Base-by-base conservation (phyloP, 78 protist species). In the Dictyostelium capitatum region DNA sequence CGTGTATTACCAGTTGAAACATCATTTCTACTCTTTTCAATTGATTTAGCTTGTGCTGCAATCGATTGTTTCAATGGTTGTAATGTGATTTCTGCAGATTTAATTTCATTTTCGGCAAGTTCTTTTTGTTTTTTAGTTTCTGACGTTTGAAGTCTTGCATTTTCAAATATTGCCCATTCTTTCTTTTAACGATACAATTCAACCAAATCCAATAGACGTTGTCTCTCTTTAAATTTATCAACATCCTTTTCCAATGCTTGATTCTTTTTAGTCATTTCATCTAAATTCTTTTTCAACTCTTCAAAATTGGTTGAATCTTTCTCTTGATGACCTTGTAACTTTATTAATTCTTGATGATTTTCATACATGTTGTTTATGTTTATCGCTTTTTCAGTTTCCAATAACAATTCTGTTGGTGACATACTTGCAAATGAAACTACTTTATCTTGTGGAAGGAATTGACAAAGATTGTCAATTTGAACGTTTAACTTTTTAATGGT, bases 391-490 rank as follows among this genome's bases (percentile, higher is more conserved):
- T 95, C 95, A 0, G 98, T 97, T 25, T 67, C 84, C 4, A 23
- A 14, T 3, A 97, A 74, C 12, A 96, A 72, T 23, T 96, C 98
- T 15, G 54, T 59, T 15, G 98, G 93, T 28, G 89, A 32, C 80
- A 93, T 56, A 11, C 47, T 3, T 1, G 98, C 95, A n/a, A 97
- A 97, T 32, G 80, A 54, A 57, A 83, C 82, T 10, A 97, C 98
- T 70, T 89, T 94, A 50, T 97, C 98, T 83, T 97, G 98, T 17
- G 98, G 98, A n/a, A 97, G 69, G 85, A 97, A 97, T 73, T 97
- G 98, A 91, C 97, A 90, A 48, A 90, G 83, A 80, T 97, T 97
- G 83, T 97, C 97, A 2, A 97, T 25, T 54, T 97, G 96, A 32
- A 97, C 95, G 69, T 53, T 43, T n/a, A 82, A 65, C 19, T 54